Evolutionary conservation across 805 yeast species (phyloP).

Genomic region (Ogataea haglerorum): DNA sequence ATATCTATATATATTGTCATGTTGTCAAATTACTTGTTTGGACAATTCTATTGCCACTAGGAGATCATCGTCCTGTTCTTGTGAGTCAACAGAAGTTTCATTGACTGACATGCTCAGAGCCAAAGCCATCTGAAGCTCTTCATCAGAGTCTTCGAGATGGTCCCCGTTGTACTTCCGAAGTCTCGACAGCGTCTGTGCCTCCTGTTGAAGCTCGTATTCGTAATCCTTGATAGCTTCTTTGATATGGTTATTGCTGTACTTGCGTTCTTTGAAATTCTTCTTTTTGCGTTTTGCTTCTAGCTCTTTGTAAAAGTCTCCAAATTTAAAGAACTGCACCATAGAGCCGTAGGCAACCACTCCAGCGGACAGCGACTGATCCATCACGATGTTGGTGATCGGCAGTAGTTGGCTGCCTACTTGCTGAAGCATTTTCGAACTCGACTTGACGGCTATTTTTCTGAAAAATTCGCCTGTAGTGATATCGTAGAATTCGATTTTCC

Average conservation of each 20-base stretch:
- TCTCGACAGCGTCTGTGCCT: slow-evolving; percentile 23
- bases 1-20: not conserved
- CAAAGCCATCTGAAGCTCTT: slow-evolving; percentile 40
- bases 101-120: slow-evolving; percentile 37
- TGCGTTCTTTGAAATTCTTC: slow-evolving; percentile 23
- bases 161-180: slow-evolving; percentile 48
- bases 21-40: slow-evolving; percentile 1
- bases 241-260: slow-evolving; percentile 30
- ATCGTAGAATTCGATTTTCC: slow-evolving; percentile 41
- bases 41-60: slow-evolving; percentile 24
- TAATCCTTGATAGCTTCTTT: slow-evolving; percentile 34
- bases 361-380: slow-evolving; percentile 22
- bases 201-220: slow-evolving; percentile 26
- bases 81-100: slow-evolving; percentile 3
- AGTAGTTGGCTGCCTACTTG: slow-evolving; percentile 14
- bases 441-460: slow-evolving; percentile 28
- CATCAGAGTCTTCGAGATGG: slow-evolving; percentile 36
- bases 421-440: slow-evolving; percentile 18
- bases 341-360: slow-evolving; percentile 44
- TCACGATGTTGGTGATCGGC: slow-evolving; percentile 19
- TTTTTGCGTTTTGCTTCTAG: slow-evolving; percentile 16
- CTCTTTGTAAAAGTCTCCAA: slow-evolving; percentile 36
- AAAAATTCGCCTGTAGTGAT: slow-evolving; percentile 40
- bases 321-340: slow-evolving; percentile 43
- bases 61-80: slow-evolving; percentile 33